Conservation (phyloP, 805 yeast genomes). For the Candida pseudofarinosa region DNA sequence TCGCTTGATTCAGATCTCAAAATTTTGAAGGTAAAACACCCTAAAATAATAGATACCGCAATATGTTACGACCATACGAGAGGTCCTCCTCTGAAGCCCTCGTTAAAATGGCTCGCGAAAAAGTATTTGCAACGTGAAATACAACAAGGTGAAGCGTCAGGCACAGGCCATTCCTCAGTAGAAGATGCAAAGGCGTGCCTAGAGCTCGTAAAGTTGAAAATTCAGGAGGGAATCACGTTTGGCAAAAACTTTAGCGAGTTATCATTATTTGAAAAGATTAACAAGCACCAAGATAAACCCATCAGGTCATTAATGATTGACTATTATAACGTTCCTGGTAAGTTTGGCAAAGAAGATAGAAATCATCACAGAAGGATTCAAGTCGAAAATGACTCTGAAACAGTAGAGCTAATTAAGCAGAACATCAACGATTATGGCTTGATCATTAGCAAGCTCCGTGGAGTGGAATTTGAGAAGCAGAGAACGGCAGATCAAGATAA, state of each 20-base stretch:
- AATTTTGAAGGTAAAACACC: constrained; percentile 69
- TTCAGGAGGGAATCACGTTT: constrained; percentile 59
- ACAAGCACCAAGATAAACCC: constrained; percentile 2
- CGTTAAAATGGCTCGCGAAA: constrained; percentile 66
- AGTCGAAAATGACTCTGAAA: constrained; percentile 59
- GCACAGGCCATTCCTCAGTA: constrained; percentile 71
- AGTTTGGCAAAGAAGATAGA: constrained; percentile 12
- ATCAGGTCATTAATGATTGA: constrained; percentile 19
- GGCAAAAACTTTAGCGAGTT: constrained; percentile 43
- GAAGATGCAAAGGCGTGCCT: constrained; percentile 83
- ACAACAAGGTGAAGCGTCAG: constrained; percentile 57
- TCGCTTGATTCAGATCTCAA: constrained; percentile 80
- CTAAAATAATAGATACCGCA: constrained; percentile 76
- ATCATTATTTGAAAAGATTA: constrained; percentile 20
- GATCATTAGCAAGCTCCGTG: constrained; percentile 53
- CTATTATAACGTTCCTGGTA: constrained; percentile 18
- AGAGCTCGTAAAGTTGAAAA: constrained; percentile 67
- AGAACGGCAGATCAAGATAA: constrained; percentile 10
- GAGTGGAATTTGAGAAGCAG: constrained; percentile 43
- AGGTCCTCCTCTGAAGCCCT: constrained; percentile 79
- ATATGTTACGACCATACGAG: constrained; percentile 71
- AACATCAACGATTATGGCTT: constrained; percentile 42
- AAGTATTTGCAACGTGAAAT: constrained; percentile 54
- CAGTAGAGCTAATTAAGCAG: constrained; percentile 37
- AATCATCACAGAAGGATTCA: constrained; percentile 25